Evolutionary conservation across 106 monocot genomes (phyloP), one percentile per base, ranked within the genome.

Genomic region (Cymbidium sinense): DNA sequence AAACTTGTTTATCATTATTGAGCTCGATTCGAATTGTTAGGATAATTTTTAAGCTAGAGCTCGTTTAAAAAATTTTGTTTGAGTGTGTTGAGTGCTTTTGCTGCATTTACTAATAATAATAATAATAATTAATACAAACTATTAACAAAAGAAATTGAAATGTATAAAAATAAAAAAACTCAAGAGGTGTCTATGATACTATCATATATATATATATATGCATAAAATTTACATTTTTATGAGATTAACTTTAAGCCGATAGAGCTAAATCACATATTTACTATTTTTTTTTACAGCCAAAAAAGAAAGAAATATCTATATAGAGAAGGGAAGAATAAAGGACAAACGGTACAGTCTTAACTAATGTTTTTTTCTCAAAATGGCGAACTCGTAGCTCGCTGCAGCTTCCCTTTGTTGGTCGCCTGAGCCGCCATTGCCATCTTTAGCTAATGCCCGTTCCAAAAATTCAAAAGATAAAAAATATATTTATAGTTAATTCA

Each of bases 311-410:
- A 17, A 50, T 7, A 31, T n/a, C n/a, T n/a, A 29, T 31, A 67
- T 0, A 70, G 23, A 70, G 19, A 34, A 34, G 17, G 2, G 29
- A 65, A 2, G 13, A 65, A 28, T 7, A 41, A 9, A 41, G 41
- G 30, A 6, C 25, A 65, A 65, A 12, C 13, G 13, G n/a, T n/a
- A n/a, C n/a, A n/a, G n/a, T 54, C 64, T 28, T n/a, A n/a, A n/a
- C n/a, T n/a, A n/a, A n/a, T n/a, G n/a, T n/a, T n/a, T n/a, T n/a
- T 79, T 76, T 76, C 80, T 95, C 83, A 91, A 86, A 91, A 95
- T 84, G 91, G 83, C 1, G 88, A 84, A 36, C 91, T 87, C 13
- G 78, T 78, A 78, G 82, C 75, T 75, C 95, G 85, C 41, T 80
- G 79, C 25, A 83, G 77, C n/a, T 52, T 83, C 81, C 70, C 86